These are phyloP conservation scores for Penicillium crustosum DNA, from an alignment of 2,329 filamentous ascomycete genomes.

Conservation along the genomic window DNA sequence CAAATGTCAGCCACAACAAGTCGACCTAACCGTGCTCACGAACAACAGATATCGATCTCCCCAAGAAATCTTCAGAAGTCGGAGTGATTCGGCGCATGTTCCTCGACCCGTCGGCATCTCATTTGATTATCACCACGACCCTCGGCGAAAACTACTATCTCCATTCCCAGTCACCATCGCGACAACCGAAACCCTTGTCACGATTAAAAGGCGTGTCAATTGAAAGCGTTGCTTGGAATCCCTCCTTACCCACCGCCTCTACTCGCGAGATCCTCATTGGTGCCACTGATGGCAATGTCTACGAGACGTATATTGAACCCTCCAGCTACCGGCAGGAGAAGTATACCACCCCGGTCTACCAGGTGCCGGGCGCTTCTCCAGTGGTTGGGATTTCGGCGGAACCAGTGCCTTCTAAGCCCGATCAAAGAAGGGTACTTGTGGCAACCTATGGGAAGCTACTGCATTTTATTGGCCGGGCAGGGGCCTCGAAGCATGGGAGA, in stretches of 20 bases:
- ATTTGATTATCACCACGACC: conserved; percentile 86
- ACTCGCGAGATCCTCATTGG: conserved; percentile 93
- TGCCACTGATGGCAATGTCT: conserved; percentile 89
- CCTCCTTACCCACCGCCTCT: conserved; percentile 85
- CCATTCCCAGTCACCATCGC: conserved; percentile 74
- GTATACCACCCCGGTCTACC: conserved; percentile 81
- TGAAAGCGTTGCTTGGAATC: conserved; percentile 92
- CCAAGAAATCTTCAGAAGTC: conserved; percentile 86
- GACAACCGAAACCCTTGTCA: conserved; percentile 77
- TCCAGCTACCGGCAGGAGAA: conserved; percentile 91
- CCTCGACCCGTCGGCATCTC: conserved; percentile 92
- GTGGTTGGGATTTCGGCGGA: conserved; percentile 87
- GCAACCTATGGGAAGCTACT: conserved; percentile 75
- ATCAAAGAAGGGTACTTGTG: conserved; percentile 74
- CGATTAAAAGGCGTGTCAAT: conserved; percentile 83
- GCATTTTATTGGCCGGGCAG: conserved; percentile 77
- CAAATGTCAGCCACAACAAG: conserved; percentile 5
- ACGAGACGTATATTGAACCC: conserved; percentile 92
- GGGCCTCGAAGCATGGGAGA: conserved; percentile 58
- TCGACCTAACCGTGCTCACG: conserved; percentile 21
- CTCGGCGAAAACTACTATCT: conserved; percentile 97
- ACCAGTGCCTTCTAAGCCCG: conserved; percentile 63
- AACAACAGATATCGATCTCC: conserved; percentile 85
- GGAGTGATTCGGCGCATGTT: conserved; percentile 95
- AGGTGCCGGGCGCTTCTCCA: conserved; percentile 71